Evolutionary conservation across 2,329 filamentous ascomycete genomes (phyloP), one percentile per base, ranked within the genome.

Genomic region (Aspergillus neotritici): DNA sequence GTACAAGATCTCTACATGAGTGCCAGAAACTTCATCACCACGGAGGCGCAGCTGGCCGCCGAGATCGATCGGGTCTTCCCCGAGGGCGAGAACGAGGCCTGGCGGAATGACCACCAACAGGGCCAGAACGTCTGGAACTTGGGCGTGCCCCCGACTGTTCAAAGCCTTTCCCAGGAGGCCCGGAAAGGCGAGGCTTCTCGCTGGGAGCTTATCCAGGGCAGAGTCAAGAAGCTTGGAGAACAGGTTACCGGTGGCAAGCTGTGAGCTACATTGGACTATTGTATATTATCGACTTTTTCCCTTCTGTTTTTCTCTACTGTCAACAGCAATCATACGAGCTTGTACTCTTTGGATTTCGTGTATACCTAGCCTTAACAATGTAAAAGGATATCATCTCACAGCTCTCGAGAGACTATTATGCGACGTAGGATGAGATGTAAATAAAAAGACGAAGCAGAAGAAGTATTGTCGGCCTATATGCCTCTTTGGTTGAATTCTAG

Each of bases 1-100:
- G 70, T 98, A 25, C 87, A 95, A 67, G 82, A 87, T 46, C 77
- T 98, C 10, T 98, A 98, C 69, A 86, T 93, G 70, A 86, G 89
- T 55, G 89, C 93, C 4, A 79, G 85, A 17, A 73, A 80, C 31
- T 98, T 97, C 69, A 96, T 98, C 61, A 83, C 88, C 13, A 83
- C 78, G 16, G 89, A 94, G 63, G 70, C 76, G 39, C 84, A 94
- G 63, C 77, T 98, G 29, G 78, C 86, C 54, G 73, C 74, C 12
- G 78, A 82, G 52, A 83, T 96, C 44, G 84, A 94, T 15, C 70
- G 75, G 50, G 75, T 84, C n/a, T 98, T 96, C 68, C 77, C 80
- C 12, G 79, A 82, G 17, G 75, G 79, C 49, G 67, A 63, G 69
- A 68, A 68, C 48, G 53, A 57, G 16, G 65, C 61, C 32, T 70